Evolutionary conservation across 2,329 filamentous ascomycete species (phyloP).

Genomic region (Diplodia intermedia): DNA sequence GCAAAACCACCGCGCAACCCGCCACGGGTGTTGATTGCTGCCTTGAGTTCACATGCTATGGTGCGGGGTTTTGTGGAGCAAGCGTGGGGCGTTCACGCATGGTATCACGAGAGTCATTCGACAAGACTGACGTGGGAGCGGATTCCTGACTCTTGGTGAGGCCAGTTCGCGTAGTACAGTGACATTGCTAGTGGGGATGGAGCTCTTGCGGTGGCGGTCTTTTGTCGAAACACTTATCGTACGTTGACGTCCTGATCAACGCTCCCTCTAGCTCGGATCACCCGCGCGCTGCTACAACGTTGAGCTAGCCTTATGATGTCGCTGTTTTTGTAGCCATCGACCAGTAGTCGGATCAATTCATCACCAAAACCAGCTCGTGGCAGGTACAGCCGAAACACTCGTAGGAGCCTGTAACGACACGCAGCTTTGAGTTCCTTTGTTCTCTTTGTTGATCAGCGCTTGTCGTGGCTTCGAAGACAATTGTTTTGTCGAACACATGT

Average conservation of each 20-base stretch:
- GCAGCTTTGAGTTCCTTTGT: not conserved
- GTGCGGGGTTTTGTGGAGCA: conserved; percentile 2
- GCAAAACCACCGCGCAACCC: not conserved
- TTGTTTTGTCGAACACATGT: not conserved
- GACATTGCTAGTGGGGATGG: not conserved
- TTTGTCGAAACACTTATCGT: not conserved
- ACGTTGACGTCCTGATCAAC: not conserved
- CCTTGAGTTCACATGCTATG: not conserved
- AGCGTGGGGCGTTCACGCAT: not conserved
- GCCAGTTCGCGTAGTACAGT: not conserved
- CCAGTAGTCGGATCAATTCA: not conserved
- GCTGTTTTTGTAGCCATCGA: not conserved
- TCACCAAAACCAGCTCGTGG: not conserved
- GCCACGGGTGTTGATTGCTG: not conserved
- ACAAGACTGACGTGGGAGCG: not conserved
- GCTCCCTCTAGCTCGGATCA: not conserved
- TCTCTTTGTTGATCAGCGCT: too few relatives aligned
- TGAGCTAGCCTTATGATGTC: not conserved
- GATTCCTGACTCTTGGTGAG: not conserved
- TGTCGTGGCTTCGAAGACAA: too few relatives aligned
- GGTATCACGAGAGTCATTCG: not conserved
- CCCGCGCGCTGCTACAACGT: not conserved
- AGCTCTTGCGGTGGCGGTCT: not conserved
- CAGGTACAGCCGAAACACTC: not conserved
- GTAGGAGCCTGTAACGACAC: not conserved